Base-by-base conservation (phyloP, 305 asterid species). In the Plantago rigida region DNA sequence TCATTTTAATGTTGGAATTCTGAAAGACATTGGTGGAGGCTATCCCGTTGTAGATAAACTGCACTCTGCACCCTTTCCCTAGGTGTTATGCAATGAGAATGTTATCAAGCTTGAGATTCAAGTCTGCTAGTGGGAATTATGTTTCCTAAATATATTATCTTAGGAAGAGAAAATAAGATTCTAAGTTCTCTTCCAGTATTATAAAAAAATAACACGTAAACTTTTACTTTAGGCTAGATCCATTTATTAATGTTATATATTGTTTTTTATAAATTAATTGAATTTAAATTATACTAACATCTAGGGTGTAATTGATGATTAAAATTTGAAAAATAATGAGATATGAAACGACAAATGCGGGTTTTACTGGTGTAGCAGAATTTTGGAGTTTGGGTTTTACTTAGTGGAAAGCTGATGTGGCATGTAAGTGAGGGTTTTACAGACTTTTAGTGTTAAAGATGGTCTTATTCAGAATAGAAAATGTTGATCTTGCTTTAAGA, bases 11-110 rank as follows among this genome's bases (percentile, higher is more conserved):
- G 24, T 47, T 65, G 59, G 61, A 60, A 52, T 57, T 36, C 60
- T 61, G 57, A 58, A 34, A 26, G 14, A 39, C 50, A 50, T 34
- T 66, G 8, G 41, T 26, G 13, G 5, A 22, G 34, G 44, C 45
- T 63, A 31, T 57, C 41, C 13, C 34, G 41, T 47, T 31, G 59
- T 69, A 24, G 65, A 66, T 64, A 56, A 60, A 13, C 54, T 51
- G 34, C 52, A 31, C 5, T 31, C 7, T 31, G 26, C 26, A 68
- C 54, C 71, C 47, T 55, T 69, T 45, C 24, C 55, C 29, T 34
- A 36, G 60, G 61, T 64, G 24, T 41, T 55, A 36, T 7, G 22
- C 22, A 59, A 46, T 46, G 64, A 59, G 8, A 44, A 57, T 54
- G 45, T 26, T 28, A 29, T 69, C 47, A 17, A 41, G 46, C 46